Percentiles rank a stretch among this genome's conserved stretches.
These are phyloP conservation scores for Ajuga reptans DNA, from an alignment of 305 asterid species.

Conservation along the genomic window DNA sequence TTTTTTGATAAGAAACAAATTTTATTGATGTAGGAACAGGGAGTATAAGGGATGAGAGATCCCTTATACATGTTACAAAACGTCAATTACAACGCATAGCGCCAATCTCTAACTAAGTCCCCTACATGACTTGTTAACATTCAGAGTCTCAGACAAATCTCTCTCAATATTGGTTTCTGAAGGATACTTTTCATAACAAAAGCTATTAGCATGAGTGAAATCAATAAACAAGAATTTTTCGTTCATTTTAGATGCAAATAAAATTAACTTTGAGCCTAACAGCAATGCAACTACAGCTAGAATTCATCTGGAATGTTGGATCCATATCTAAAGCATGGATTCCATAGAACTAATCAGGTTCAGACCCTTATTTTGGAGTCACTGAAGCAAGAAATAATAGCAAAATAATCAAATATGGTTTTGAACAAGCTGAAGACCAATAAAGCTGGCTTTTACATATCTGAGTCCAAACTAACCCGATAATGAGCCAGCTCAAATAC, in stretches of 20 bases:
- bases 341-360: neutral
- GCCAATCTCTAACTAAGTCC: too few species aligned
- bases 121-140: too few species aligned
- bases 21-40: too few species aligned
- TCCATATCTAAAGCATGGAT: neutral
- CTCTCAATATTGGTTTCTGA: neutral
- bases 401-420: conserved; percentile 7
- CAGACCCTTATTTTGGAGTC: neutral
- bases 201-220: neutral
- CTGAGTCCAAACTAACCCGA: neutral
- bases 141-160: neutral
- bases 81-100: too few species aligned
- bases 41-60: too few species aligned
- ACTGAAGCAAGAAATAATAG: conserved; percentile 11
- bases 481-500: neutral
- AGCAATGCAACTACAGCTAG: neutral
- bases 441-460: neutral
- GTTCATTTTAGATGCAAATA: neutral
- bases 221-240: too few species aligned
- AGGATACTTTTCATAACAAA: neutral
- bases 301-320: neutral
- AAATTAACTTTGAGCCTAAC: neutral
- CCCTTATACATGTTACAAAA: too few species aligned
- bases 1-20: too few species aligned
- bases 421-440: neutral